Base-by-base conservation (phyloP, 768 basidiomycete genomes). In the Rossbeevera mucosa region DNA sequence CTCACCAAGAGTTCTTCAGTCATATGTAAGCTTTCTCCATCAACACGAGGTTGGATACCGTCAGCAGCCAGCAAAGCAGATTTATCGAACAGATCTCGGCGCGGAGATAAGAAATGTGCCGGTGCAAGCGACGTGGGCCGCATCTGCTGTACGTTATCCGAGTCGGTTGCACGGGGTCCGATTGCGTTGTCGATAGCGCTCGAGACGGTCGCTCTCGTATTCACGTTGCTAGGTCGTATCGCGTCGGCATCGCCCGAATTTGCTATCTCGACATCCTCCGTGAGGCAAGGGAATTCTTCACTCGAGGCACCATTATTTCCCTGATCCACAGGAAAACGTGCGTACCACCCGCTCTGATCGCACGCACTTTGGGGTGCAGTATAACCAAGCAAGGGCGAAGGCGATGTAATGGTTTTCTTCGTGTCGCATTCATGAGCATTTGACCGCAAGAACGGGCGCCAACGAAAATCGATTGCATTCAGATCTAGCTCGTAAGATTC, bases 381-480 rank as follows among this genome's bases (percentile, higher is more conserved):
- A 38, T 38, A 26, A 48, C 33, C 52, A 24, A 55, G 41, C 2
- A 40, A 48, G 26, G 50, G 22, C 21, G 36, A 53, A 43, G 49
- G 41, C 14, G 45, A 36, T 11, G 26, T 31, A 20, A 36, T 18
- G 12, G 1, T 40, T 44, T 28, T 33, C 30, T 41, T 46, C 24
- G 16, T 50, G 14, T 46, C 25, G 6, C 41, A 43, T 44, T 55
- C 58, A 47, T 48, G 53, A 48, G 42, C 11, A 54, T 60, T 49
- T 40, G 60, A 71, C 48, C 59, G 57, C 52, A 72, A 62, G 57
- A 84, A 86, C 8, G 77, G 76, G 43, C 69, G 64, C 83, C 84
- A 85, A 47, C 62, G 73, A 57, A 85, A 86, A 58, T 79, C 79
- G 8, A 85, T 65, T 4, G 60, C 59, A 6, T 69, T 64, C 33